These are phyloP conservation scores for Aspergillus sp. DNA, from an alignment of 2,329 filamentous ascomycete species.

Conservation along the genomic window DNA sequence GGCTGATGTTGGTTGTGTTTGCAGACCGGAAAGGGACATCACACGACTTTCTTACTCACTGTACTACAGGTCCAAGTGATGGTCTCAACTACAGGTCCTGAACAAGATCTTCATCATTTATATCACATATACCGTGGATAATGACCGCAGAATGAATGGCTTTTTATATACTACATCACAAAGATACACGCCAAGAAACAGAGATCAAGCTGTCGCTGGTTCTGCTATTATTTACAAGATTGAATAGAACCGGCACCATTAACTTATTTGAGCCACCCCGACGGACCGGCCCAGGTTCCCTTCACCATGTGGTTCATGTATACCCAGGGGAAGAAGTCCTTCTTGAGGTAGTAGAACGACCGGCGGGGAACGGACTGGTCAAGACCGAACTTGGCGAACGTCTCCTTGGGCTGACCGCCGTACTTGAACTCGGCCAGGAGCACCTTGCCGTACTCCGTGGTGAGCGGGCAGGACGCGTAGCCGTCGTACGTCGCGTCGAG, in stretches of 20 bases:
- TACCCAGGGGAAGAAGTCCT: slow-evolving; percentile 68
- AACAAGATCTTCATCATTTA: no score
- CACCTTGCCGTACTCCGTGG: slow-evolving; percentile 61
- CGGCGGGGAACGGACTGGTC: slow-evolving; percentile 58
- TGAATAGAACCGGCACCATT: background rate
- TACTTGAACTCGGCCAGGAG: slow-evolving; percentile 67
- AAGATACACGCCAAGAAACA: background rate
- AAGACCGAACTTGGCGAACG: slow-evolving; percentile 57
- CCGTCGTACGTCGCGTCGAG: slow-evolving; percentile 51
- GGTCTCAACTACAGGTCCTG: no score
- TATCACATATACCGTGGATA: no score
- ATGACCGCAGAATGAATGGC: no score
- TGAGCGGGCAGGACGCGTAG: slow-evolving; percentile 57
- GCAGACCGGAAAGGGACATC: no score
- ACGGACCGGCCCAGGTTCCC: slow-evolving; percentile 62
- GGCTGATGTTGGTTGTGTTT: no score
- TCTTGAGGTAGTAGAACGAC: slow-evolving; percentile 63
- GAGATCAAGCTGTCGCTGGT: background rate
- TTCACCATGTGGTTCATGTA: slow-evolving; percentile 62
- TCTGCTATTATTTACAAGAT: background rate
- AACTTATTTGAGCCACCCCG: slow-evolving; percentile 44
- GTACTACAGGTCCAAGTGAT: no score
- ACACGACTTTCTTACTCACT: no score
- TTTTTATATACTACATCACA: background rate
- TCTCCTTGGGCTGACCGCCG: slow-evolving; percentile 62